Evolutionary conservation across 2,329 filamentous ascomycete species (phyloP), one percentile per base, ranked within the genome.

Genomic region (Neofusicoccum cordaticola): DNA sequence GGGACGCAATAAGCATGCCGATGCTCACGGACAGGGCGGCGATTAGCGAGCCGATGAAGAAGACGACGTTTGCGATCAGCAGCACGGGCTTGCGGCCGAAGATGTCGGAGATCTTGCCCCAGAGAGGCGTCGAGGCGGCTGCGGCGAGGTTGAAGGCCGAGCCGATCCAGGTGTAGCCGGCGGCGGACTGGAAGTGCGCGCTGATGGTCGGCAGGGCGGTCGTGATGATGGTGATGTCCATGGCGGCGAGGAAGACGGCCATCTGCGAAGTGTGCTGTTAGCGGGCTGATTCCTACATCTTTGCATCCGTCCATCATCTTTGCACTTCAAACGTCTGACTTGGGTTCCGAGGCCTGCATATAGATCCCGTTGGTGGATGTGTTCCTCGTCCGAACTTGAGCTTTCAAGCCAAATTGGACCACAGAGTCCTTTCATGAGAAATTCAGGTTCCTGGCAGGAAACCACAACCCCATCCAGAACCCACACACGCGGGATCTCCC

Each of bases 171-270:
- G 79, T 81, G 67, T 84, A 85, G 19, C 81, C 82, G 12, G 77
- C 72, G 3, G 78, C 75, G 4, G 81, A 83, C 17, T 83, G 74
- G 69, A 86, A 85, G 39, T 84, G 75, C 66, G 82, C 78, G 15
- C 81, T 80, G 61, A 88, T 88, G 1, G 85, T 87, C 0, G 86
- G 86, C 0, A 88, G 76, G 2, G 86, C 85, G 3, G 86, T 88
- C 0, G 86, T 85, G 62, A 88, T 80, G 67, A 88, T 88, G 0
- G 86, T 87, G 73, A 87, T 85, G 69, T 88, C 86, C 45, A 88
- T 74, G 37, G 86, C 86, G 11, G 85, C 85, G 31, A 88, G 80
- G 62, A 87, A 85, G 12, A 88, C 78, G 7, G 84, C 84, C 74
- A 86, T 81, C 79, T 81, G 65, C 4, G 19, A 37, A 65, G 17